Conservation (phyloP, 179 eudicot genomes). For the Beta macrorhiza region DNA sequence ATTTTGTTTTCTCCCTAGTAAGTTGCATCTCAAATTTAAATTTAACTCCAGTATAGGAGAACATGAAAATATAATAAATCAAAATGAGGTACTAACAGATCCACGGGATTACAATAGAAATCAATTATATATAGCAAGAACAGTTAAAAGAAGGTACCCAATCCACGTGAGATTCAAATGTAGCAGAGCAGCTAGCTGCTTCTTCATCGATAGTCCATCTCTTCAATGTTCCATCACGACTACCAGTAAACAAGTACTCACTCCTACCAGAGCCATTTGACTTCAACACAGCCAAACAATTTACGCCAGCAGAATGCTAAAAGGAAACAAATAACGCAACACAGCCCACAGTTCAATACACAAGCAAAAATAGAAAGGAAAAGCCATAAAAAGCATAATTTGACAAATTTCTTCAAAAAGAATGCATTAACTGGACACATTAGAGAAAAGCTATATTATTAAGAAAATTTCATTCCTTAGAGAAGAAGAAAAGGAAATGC, state of each 20-base stretch:
- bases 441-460: neutral
- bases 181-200: constrained; percentile 71
- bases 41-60: neutral
- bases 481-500: neutral
- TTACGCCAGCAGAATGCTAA: constrained; percentile 95
- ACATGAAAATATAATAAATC: neutral
- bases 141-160: constrained; percentile 57
- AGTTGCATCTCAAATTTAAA: neutral
- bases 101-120: neutral
- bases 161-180: constrained; percentile 97
- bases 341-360: constrained; percentile 9
- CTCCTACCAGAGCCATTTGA: constrained; percentile 45
- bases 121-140: neutral
- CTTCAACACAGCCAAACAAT: constrained; percentile 82
- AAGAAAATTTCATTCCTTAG: neutral
- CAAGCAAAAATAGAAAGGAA: neutral
- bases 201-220: constrained; percentile 83
- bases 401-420: neutral
- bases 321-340: constrained; percentile 23
- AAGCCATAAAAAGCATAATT: neutral
- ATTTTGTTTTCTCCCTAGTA: neutral
- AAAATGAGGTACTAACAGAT: neutral
- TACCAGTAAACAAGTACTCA: constrained; percentile 80
- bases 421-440: constrained; percentile 4
- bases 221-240: constrained; percentile 96